Percentiles rank a stretch among this genome's conserved stretches.
Evolutionary conservation across 2,329 filamentous ascomycete genomes (phyloP).

Genomic region (Metarhizium guizhouense): DNA sequence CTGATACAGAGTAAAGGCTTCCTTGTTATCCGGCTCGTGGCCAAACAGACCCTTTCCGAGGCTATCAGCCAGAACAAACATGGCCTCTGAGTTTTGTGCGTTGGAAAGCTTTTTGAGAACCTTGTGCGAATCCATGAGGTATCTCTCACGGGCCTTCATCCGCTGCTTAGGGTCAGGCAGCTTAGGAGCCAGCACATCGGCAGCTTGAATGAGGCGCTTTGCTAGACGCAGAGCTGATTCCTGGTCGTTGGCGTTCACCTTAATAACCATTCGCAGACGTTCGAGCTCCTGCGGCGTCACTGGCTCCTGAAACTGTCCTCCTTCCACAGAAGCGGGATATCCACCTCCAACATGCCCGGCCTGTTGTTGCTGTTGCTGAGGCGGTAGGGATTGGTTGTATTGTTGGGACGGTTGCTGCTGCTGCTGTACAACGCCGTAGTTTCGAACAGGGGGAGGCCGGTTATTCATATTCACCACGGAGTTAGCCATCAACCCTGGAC

Average conservation of each 20-base stretch:
- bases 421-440: constrained; percentile 39
- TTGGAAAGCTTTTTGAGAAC: constrained; percentile 79
- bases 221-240: constrained; percentile 64
- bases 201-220: constrained; percentile 79
- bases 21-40: constrained; percentile 73
- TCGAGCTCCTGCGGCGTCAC: constrained; percentile 77
- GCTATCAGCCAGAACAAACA: constrained; percentile 89
- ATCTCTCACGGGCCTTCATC: constrained; percentile 71
- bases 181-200: constrained; percentile 59
- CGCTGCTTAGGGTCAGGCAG: constrained; percentile 62
- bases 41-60: constrained; percentile 76
- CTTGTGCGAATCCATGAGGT: constrained; percentile 79
- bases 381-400: constrained; percentile 19
- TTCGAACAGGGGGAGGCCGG: constrained; percentile 50
- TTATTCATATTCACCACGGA: constrained; percentile 46
- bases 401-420: constrained; percentile 15
- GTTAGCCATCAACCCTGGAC: constrained; percentile 52
- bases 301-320: constrained; percentile 22
- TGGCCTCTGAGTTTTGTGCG: constrained; percentile 69
- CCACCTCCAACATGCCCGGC: not conserved
- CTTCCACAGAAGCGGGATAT: constrained; percentile 2
- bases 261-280: constrained; percentile 58
- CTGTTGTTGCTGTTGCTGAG: constrained; percentile 15
- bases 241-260: constrained; percentile 63
- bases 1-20: constrained; percentile 90